These are phyloP conservation scores for Xylariaceae sp. DNA, from an alignment of 2,329 filamentous ascomycete species.

Conservation along the genomic window DNA sequence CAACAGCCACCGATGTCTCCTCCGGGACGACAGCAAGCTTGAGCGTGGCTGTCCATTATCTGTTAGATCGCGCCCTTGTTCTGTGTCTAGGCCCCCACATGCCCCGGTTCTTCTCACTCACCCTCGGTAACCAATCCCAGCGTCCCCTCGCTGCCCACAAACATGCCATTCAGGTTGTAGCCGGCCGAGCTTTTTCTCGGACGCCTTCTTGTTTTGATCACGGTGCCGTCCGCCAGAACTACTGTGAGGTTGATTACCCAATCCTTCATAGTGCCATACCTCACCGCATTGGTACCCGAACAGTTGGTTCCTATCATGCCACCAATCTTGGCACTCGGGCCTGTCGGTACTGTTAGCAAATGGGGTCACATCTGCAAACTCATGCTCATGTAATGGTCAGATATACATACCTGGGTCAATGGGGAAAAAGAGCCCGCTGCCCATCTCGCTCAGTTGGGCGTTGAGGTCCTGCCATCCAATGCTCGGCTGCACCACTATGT, in stretches of 20 bases:
- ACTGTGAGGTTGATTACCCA: slow-evolving; percentile 82
- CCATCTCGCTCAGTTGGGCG: slow-evolving; percentile 59
- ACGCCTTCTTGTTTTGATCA: slow-evolving; percentile 74
- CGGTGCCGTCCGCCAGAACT: slow-evolving; percentile 69
- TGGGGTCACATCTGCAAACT: slow-evolving; percentile 28
- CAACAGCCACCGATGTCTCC: slow-evolving; percentile 71
- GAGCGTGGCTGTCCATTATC: slow-evolving; percentile 59
- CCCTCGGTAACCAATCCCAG: slow-evolving; percentile 73
- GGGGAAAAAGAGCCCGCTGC: slow-evolving; percentile 80
- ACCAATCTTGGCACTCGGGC: slow-evolving; percentile 66
- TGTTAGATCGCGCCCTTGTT: too few relatives aligned
- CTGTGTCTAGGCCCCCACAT: too few relatives aligned
- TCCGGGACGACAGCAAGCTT: slow-evolving; percentile 74
- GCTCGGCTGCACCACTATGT: slow-evolving; percentile 84
- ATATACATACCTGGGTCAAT: slow-evolving; percentile 64
- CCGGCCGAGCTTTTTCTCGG: slow-evolving; percentile 77
- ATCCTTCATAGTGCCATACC: slow-evolving; percentile 83
- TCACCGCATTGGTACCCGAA: slow-evolving; percentile 72
- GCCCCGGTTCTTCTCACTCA: slow-evolving; percentile 18
- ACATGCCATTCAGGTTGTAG: slow-evolving; percentile 75
- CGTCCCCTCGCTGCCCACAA: slow-evolving; percentile 78
- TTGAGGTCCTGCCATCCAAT: slow-evolving; percentile 93
- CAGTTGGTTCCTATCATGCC: slow-evolving; percentile 79
- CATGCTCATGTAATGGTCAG: not conserved
- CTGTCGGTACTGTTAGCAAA: slow-evolving; percentile 29